Evolutionary conservation across 2,329 filamentous ascomycete genomes (phyloP).

Genomic region (Verticillium nubilum): DNA sequence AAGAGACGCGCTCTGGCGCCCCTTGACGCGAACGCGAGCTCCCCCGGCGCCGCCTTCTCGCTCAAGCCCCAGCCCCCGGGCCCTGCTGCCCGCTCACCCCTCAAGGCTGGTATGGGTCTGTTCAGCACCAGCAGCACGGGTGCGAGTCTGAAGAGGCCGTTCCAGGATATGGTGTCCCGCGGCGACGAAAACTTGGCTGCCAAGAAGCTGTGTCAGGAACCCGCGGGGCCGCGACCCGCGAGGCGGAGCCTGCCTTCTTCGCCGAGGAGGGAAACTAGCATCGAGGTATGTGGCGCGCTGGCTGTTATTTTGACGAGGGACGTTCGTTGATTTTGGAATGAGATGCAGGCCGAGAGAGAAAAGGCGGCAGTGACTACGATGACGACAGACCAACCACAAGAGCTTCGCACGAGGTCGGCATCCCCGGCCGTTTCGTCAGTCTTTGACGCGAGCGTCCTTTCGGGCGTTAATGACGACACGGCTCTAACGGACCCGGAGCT

Average conservation of each 20-base stretch:
- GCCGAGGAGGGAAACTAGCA: background rate
- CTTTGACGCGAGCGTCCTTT: slow-evolving; percentile 42
- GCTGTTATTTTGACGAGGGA: too few relatives aligned
- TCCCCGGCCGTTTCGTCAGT: slow-evolving; percentile 39
- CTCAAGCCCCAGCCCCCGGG: background rate
- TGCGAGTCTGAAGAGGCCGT: slow-evolving; percentile 10
- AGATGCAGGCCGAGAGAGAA: background rate
- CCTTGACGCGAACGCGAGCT: slow-evolving; percentile 38
- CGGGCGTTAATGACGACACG: slow-evolving; percentile 33
- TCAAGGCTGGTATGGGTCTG: slow-evolving; percentile 8
- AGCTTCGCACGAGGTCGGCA: slow-evolving; percentile 2
- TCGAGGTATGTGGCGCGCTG: background rate
- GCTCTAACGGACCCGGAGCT: slow-evolving; percentile 43
- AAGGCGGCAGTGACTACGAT: background rate
- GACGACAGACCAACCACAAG: background rate
- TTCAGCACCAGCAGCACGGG: slow-evolving; percentile 1
- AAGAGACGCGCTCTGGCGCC: slow-evolving; percentile 45
- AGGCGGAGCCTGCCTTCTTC: background rate
- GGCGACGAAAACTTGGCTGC: slow-evolving; percentile 10
- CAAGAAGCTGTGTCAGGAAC: slow-evolving; percentile 17
- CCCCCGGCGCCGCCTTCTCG: slow-evolving; percentile 14
- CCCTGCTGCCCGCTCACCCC: background rate
- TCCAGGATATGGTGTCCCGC: slow-evolving; percentile 1
- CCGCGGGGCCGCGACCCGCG: background rate
- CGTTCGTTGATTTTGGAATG: background rate